Evolutionary conservation across 1,284 basidiomycete genomes (phyloP).

Genomic region (Thecaphora frezii): DNA sequence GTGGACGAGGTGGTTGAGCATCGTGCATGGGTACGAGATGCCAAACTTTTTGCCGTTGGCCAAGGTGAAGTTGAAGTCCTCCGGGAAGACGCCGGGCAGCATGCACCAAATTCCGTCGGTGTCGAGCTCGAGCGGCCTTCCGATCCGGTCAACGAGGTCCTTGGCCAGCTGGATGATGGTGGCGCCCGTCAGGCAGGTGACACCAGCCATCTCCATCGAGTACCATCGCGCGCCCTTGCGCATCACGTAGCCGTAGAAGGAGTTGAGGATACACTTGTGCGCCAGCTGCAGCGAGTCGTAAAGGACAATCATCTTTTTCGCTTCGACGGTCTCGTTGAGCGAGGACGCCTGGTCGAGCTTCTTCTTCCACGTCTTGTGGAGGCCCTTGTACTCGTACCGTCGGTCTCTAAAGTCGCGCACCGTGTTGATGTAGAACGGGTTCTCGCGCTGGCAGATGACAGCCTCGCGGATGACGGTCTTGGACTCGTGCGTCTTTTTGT

Average conservation of each 20-base stretch:
- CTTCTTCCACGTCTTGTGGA: slow-evolving; percentile 99
- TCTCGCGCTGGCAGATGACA: slow-evolving; percentile 96
- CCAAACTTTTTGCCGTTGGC: slow-evolving; percentile 81
- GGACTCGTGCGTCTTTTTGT: slow-evolving; percentile 98
- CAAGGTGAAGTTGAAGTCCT: slow-evolving; percentile 95
- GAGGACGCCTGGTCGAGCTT: slow-evolving; percentile 78
- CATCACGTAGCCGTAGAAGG: slow-evolving; percentile 99
- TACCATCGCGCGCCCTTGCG: slow-evolving; percentile 99
- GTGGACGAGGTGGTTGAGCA: slow-evolving; percentile 98
- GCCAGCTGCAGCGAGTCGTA: slow-evolving; percentile 99
- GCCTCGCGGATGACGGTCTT: slow-evolving; percentile 90
- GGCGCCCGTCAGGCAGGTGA: slow-evolving; percentile 97
- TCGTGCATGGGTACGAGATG: slow-evolving; percentile 98
- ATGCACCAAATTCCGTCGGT: slow-evolving; percentile 99
- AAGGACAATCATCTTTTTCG: slow-evolving; percentile 98
- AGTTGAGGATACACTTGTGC: slow-evolving; percentile 99
- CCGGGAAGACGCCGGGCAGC: slow-evolving; percentile 95
- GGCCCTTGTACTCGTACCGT: slow-evolving; percentile 97
- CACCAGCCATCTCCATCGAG: slow-evolving; percentile 99
- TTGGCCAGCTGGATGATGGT: slow-evolving; percentile 99
- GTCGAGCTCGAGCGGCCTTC: slow-evolving; percentile 93
- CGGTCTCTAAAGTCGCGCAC: slow-evolving; percentile 96
- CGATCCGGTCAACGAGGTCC: slow-evolving; percentile 89
- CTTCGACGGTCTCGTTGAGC: slow-evolving; percentile 87
- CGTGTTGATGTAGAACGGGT: slow-evolving; percentile 99